Evolutionary conservation across 306 rosid species (phyloP), one percentile per base, ranked within the genome.

Genomic region (Notholithocarpus densiflorus): DNA sequence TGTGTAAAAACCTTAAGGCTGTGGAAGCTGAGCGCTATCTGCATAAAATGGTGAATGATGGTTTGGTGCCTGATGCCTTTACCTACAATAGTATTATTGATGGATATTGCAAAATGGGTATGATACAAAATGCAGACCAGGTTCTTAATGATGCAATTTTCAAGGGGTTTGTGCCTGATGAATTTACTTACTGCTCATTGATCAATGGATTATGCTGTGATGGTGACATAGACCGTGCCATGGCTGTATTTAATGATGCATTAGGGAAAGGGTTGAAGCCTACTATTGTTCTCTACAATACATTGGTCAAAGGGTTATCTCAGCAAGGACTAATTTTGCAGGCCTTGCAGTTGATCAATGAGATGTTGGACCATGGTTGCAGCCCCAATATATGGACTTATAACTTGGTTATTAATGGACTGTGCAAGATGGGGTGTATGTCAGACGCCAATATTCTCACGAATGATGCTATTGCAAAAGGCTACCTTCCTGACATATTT

Each of bases 361-460:
- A 88, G 84, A 94, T 94, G 98, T 81, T 84, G 7, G 92, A 86
- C 75, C 89, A 85, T 70, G 92, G 92, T 29, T 88, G 92, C 83
- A 64, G 31, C 23, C 97, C 97, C 8, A 75, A 86, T 77, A 91
- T 92, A 61, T 92, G 97, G 93, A 92, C 95, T 65, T 91, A 86
- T 70, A 94, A 92, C 83, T 73, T 91, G 75, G 89, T 94, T 57
- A 83, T 94, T 73, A 88, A 91, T 71, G 97, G 97, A 64, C 73
- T 94, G 87, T 94, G 98, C 88, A 94, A 94, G 90, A 85, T 92
- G 88, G 97, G 98, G 71, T 94, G 89, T 84, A 70, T 91, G 61
- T 85, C 87, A 68, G 97, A 94, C 72, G 98, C 97, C 74, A 78
- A 37, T 82, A 83, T 85, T 76, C 89, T 94, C 78, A 52, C 89